Evolutionary conservation across 441 rosid species (phyloP).

Genomic region (Raphanus hybrid): DNA sequence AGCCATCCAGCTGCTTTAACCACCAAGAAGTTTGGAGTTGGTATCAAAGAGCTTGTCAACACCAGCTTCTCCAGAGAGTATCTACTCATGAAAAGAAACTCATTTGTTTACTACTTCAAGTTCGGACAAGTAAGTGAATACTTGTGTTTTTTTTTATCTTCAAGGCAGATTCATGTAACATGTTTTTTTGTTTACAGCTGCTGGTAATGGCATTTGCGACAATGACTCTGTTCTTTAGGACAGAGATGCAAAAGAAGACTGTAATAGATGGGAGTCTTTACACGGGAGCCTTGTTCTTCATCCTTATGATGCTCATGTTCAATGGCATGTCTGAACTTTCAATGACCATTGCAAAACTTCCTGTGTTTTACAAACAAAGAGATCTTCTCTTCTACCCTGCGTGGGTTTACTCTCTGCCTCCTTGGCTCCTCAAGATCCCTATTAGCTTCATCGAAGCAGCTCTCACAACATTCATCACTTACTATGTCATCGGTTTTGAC

Average conservation of each 20-base stretch:
- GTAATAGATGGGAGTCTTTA: conserved; percentile 60
- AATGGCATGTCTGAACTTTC: conserved; percentile 76
- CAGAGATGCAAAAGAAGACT: conserved; percentile 58
- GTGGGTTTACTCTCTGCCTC: conserved; percentile 75
- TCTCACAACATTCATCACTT: conserved; percentile 68
- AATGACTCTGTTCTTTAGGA: conserved; percentile 72
- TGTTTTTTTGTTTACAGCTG: conserved; percentile 49
- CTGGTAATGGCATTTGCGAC: conserved; percentile 45
- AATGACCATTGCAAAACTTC: conserved; percentile 79
- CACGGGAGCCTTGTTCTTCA: conserved; percentile 68
- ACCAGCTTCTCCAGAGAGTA: conserved; percentile 73
- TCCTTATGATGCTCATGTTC: conserved; percentile 59
- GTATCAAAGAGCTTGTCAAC: conserved; percentile 63
- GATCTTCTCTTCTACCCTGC: conserved; percentile 73
- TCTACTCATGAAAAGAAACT: conserved; percentile 89
- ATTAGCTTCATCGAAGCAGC: conserved; percentile 63
- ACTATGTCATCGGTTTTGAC: conserved; percentile 82
- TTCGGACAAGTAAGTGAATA: conserved; percentile 56
- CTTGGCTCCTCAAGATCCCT: conserved; percentile 84
- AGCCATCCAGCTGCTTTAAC: conserved; percentile 83
- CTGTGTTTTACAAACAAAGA: conserved; percentile 87
- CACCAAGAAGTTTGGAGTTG: conserved; percentile 66
- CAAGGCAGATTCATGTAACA: conserved; percentile 23
- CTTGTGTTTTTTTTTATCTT: conserved; percentile 9
- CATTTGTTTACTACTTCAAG: conserved; percentile 84